Base-by-base conservation (phyloP, 495 filamentous ascomycete species). In the Podospora tetraspora region DNA sequence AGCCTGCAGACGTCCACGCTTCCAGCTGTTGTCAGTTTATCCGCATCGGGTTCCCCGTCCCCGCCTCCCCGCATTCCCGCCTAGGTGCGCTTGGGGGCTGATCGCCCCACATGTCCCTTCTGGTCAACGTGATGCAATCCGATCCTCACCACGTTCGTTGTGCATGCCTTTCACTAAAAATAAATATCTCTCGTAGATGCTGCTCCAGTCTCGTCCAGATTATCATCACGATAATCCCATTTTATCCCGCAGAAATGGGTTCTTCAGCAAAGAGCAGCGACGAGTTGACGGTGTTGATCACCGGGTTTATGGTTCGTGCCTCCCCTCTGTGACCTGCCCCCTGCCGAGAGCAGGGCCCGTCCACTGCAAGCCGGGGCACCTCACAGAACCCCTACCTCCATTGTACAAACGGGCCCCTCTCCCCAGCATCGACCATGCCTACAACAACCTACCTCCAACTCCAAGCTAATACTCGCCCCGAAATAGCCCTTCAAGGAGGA, bases 221-320 rank as follows among this genome's bases (percentile, higher is more conserved):
- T 29, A 25, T n/a, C 16, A 30, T 32, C 19, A 11, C 16, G 3
- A 25, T 32, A 16, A 30, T 22, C 19, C 8, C 21, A 12, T 19
- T 56, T 61, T 4, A 63, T 5, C 23, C 52, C 27, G 30, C 29
- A 60, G 70, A 57, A 32, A 82, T 82, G 80, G 80, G 79, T 59
- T 82, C 80, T n/a, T 70, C 74, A 19, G 71, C 71, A 59, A 67
- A 59, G 7, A 25, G 60, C 34, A 61, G 80, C 57, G 78, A 84
- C 34, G 86, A 89, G 72, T 76, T 92, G 71, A 89, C 82, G 23
- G 88, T 93, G 57, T 76, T 92, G 58, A 83, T 93, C 67, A 92
- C 90, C 19, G 90, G 90, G 32, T 93, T 92, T 71, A 87, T 84
- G 57, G 90, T 92, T 81, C 57, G 68, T 66, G 57, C 62, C 62